Percentiles rank a stretch among this genome's conserved stretches.
Evolutionary conservation across 2,329 filamentous ascomycete genomes (phyloP).

Genomic region (Xylariaceae sp.): DNA sequence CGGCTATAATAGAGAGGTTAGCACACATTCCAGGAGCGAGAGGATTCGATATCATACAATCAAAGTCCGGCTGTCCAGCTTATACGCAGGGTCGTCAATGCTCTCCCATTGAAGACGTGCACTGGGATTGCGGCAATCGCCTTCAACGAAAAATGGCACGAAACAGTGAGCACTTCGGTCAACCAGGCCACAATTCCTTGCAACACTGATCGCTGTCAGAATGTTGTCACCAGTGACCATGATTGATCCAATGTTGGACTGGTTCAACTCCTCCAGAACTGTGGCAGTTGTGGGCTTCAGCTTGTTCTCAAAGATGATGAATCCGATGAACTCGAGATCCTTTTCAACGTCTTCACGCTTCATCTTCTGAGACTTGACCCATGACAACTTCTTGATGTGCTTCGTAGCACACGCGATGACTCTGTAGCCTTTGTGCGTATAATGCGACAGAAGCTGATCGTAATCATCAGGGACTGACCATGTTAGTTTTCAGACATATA

Average conservation of each 20-base stretch:
- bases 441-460: conserved; percentile 80
- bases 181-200: conserved; percentile 80
- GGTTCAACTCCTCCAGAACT: conserved; percentile 74
- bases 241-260: conserved; percentile 79
- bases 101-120: conserved; percentile 83
- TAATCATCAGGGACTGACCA: conserved; percentile 72
- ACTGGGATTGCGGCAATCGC: conserved; percentile 66
- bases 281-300: conserved; percentile 79
- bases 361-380: conserved; percentile 95
- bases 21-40: not conserved
- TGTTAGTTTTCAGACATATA: conserved; percentile 17
- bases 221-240: conserved; percentile 99
- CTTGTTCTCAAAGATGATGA: conserved; percentile 99
- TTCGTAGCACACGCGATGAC: conserved; percentile 94
- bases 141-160: conserved; percentile 79
- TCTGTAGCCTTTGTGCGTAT: conserved; percentile 92
- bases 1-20: conserved; percentile 46
- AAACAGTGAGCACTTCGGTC: conserved; percentile 82
- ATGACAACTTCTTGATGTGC: conserved; percentile 79
- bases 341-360: conserved; percentile 78
- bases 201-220: conserved; percentile 91
- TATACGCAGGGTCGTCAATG: conserved; percentile 77
- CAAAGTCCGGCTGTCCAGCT: conserved; percentile 73
- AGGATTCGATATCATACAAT: conserved; percentile 43
- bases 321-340: conserved; percentile 80